Evolutionary conservation across 177 flowering plant genomes (phyloP).

Genomic region (Vitis hybrid): DNA sequence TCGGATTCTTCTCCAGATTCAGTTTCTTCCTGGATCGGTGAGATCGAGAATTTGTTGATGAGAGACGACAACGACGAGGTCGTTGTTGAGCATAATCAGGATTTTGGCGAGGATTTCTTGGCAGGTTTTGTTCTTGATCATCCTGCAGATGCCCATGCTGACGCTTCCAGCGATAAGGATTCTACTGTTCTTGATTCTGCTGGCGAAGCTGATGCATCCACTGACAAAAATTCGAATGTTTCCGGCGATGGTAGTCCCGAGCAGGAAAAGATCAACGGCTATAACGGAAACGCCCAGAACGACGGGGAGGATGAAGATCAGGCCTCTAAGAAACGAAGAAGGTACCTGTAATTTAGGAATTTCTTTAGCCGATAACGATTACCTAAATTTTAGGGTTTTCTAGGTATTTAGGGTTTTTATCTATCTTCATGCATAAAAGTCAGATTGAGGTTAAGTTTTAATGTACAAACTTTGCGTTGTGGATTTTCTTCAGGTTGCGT

Average conservation of each 20-base stretch:
- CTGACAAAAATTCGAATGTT: no score
- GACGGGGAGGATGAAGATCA: conserved; percentile 35
- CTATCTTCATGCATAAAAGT: no score
- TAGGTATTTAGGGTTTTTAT: no score
- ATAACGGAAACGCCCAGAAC: neutral
- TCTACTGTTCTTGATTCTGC: conserved; percentile 14
- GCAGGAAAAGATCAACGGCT: conserved; percentile 14
- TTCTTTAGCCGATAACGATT: neutral
- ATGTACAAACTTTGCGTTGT: no score
- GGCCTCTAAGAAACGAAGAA: conserved; percentile 50
- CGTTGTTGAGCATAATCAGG: neutral
- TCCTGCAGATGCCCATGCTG: conserved; percentile 13
- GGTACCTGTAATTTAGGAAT: conserved; percentile 32
- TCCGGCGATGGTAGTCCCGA: conserved; percentile 7
- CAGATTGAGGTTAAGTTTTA: no score
- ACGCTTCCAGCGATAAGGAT: conserved; percentile 12
- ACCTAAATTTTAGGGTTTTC: no score
- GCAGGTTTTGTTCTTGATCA: conserved; percentile 34
- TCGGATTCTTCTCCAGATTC: conserved; percentile 31
- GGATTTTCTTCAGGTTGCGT: no score
- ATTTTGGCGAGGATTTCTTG: conserved; percentile 26
- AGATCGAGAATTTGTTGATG: conserved; percentile 54
- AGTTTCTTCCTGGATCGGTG: conserved; percentile 32
- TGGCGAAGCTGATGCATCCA: no score
- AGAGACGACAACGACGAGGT: conserved; percentile 36